Evolutionary conservation across 805 yeast genomes (phyloP), one percentile per base, ranked within the genome.

Genomic region (Dipodascopsis uninucleata): DNA sequence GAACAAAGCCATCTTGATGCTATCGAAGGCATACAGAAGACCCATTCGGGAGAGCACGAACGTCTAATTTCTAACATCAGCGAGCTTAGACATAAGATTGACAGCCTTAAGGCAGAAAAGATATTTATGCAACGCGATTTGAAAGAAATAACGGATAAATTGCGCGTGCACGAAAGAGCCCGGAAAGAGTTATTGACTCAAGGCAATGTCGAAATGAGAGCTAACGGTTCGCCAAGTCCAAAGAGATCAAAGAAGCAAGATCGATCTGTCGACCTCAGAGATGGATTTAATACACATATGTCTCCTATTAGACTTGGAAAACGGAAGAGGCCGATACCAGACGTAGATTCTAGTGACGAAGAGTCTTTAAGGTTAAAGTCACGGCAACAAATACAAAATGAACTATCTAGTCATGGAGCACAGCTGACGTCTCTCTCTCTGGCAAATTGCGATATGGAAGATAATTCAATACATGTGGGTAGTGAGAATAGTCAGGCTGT

Each of bases 81-180:
- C 12, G 63, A 67, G 10, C 46, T 78, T 41, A 70, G 69, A 43
- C 65, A 67, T 5, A 66, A 67, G 36, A 58, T 78, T 5, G 70
- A 65, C 43, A 67, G 68, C 39, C 60, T 76, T 28, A 75, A 74
- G 50, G 77, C 75, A 41, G 83, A 80, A 53, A 75, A 74, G 58
- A 69, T 73, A 61, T 81, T 81, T 53, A 60, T 78, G 31, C 61
- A 64, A 9, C 70, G 75, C 28, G 82, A 78, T 51, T 62, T 71
- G 41, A 70, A 67, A 47, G 72, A 63, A 23, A 54, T 59, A 31
- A 41, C 51, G 33, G 41, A 26, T 16, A 46, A 47, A 23, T 18
- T 41, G 26, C 24, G 58, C 16, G 20, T 7, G 36, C 31, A 47
- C 40, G 20, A 45, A 39, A 28, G 40, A 31, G 18, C 39, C 41